phyloP scores from a whole-genome alignment of 139 green algal genomes.

The Volvox africanus region DNA sequence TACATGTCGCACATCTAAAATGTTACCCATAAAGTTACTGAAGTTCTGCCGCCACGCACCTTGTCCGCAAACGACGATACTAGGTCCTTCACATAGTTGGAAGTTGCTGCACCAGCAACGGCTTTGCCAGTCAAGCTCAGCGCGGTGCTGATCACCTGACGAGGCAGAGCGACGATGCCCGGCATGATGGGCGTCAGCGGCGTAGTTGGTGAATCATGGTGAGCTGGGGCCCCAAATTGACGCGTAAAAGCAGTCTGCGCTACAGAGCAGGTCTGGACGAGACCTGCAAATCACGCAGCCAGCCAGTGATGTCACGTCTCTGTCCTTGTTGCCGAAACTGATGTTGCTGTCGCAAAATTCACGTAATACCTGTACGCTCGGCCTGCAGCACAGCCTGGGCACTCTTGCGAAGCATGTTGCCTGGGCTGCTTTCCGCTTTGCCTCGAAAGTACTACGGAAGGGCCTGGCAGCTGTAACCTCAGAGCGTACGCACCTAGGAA shows the following conservation, averaged over 20 bases:
- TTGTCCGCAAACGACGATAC: constrained; percentile 58
- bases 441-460: neutral
- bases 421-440: neutral
- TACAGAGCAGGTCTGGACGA: constrained; percentile 30
- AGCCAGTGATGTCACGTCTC: constrained; percentile 14
- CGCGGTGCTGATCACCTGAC: constrained; percentile 49
- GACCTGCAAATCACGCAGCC: constrained; percentile 24
- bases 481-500: neutral
- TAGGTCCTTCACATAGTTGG: constrained; percentile 49
- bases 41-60: constrained; percentile 10
- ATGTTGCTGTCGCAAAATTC: neutral
- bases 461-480: neutral
- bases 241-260: constrained; percentile 24
- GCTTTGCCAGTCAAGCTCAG: constrained; percentile 56
- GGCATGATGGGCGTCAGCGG: constrained; percentile 63
- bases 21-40: neutral
- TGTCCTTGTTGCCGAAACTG: neutral
- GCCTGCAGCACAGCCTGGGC: constrained; percentile 24
- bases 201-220: constrained; percentile 44
- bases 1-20: neutral
- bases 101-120: constrained; percentile 49
- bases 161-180: constrained; percentile 51
- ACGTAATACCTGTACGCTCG: constrained; percentile 31
- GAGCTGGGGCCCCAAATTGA: constrained; percentile 34
- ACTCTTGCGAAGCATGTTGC: constrained; percentile 41